Base-by-base conservation (phyloP, 345 rosid genomes). In the Eucalyptus urophylla region DNA sequence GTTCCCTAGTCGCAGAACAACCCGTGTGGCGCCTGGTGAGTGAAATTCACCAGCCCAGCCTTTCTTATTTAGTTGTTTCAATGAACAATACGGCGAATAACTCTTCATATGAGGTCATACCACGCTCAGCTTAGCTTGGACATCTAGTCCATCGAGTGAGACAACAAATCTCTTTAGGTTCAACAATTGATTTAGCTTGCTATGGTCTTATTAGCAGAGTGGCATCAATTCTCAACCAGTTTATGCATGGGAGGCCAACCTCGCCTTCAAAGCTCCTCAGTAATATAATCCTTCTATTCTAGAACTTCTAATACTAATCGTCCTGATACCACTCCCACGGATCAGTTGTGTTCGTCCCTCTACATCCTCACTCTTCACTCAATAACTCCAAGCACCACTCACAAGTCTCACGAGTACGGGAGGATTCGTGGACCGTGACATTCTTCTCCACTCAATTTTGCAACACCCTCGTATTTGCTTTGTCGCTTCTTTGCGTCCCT, bases 1-100 rank as follows among this genome's bases (percentile, higher is more conserved):
- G 1, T 51, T 51, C 21, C 3, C 4, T 50, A 0, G 54, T 0
- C 0, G 0, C 0, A 16, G 2, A 51, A 51, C 2, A 1, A 51
- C 21, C 2, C 2, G 0, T 51, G 21, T 16, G 54, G 54, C 8
- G 0, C 21, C 4, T 16, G 1, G 21, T 16, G 21, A 51, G 21
- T 0, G 1, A 16, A 16, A 51, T 51, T 50, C 21, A 0, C 54
- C 2, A 51, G 0, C 21, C 21, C 0, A 16, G 0, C 54, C 8
- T 51, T 51, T 8, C 21, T 51, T 51, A 21, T 3, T 6, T 51
- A 51, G 21, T 16, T 51, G 4, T 16, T 51, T 0, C 8, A 51
- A 16, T 51, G 4, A 51, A 51, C 21, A 16, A 3, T 51, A 51
- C 0, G 54, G 1, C 1, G 1, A 50, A 51, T 51, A 51, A 16